phyloP scores from a whole-genome alignment of 192 early-diverging fungal species.

The Coemansia sp. region DNA sequence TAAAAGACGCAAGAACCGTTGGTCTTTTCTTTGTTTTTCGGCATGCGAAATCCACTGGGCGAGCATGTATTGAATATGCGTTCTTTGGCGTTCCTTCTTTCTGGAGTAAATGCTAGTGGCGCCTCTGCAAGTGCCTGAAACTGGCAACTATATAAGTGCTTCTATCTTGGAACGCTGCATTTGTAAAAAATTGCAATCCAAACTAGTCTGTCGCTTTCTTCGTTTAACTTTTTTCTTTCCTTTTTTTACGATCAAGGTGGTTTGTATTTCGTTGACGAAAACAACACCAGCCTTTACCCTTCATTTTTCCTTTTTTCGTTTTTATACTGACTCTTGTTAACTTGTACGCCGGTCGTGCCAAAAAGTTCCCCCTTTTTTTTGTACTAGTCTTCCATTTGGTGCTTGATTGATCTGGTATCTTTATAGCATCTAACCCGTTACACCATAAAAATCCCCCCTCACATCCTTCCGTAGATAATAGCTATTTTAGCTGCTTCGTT shows the following conservation, averaged over 20 bases:
- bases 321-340: not conserved
- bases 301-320: not conserved
- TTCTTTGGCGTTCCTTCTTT: too few relatives aligned
- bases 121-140: too few relatives aligned
- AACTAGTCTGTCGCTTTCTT: too few relatives aligned
- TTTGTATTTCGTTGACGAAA: not conserved
- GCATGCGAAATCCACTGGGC: too few relatives aligned
- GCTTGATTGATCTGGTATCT: not conserved
- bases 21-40: too few relatives aligned
- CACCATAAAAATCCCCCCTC: not conserved
- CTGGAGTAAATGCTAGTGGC: too few relatives aligned
- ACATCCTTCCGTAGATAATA: not conserved
- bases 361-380: not conserved
- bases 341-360: constrained; percentile 15
- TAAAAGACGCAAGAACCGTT: too few relatives aligned
- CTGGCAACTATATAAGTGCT: too few relatives aligned
- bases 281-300: not conserved
- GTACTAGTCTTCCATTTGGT: not conserved
- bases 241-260: not conserved
- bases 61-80: too few relatives aligned
- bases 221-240: not conserved
- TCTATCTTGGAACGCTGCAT: too few relatives aligned
- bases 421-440: not conserved
- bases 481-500: not conserved
- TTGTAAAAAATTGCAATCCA: too few relatives aligned